Conservation (phyloP, 768 basidiomycete species). For the Trametes sanguinea region DNA sequence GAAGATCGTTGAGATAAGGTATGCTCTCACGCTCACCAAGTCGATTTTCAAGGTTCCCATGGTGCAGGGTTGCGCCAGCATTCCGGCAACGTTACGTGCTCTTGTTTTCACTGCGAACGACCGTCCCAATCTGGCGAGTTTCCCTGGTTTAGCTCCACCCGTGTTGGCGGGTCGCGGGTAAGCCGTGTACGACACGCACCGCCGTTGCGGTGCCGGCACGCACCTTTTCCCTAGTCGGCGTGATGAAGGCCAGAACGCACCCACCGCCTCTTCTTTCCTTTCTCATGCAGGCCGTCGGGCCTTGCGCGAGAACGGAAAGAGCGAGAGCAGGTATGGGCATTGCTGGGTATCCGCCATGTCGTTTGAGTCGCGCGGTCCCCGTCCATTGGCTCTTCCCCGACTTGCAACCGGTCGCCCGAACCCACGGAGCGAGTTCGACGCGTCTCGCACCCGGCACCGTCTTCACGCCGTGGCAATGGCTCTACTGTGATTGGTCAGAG, state of each 20-base stretch:
- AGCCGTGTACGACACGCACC: background rate
- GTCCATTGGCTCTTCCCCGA: background rate
- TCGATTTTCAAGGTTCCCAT: constrained; percentile 5
- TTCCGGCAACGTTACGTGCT: background rate
- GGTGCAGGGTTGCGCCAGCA: background rate
- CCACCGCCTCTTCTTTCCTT: constrained; percentile 8
- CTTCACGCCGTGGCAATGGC: constrained; percentile 7
- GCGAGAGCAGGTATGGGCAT: background rate
- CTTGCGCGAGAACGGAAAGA: background rate
- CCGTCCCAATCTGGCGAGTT: background rate
- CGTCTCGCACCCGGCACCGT: background rate
- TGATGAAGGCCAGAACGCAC: background rate
- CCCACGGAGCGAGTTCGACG: constrained; percentile 1
- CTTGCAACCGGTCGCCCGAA: background rate
- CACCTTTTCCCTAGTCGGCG: background rate
- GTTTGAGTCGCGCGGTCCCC: background rate
- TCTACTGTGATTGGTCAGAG: constrained; percentile 4
- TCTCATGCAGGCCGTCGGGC: constrained; percentile 2
- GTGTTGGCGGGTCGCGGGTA: background rate
- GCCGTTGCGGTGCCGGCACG: background rate
- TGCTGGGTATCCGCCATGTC: background rate
- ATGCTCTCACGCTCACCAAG: background rate
- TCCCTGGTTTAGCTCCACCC: background rate
- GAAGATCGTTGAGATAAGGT: background rate
- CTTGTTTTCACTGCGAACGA: constrained; percentile 5